Evolutionary conservation across 2,329 filamentous ascomycete genomes (phyloP), one percentile per base, ranked within the genome.

Genomic region (Tympanopsis confertula): DNA sequence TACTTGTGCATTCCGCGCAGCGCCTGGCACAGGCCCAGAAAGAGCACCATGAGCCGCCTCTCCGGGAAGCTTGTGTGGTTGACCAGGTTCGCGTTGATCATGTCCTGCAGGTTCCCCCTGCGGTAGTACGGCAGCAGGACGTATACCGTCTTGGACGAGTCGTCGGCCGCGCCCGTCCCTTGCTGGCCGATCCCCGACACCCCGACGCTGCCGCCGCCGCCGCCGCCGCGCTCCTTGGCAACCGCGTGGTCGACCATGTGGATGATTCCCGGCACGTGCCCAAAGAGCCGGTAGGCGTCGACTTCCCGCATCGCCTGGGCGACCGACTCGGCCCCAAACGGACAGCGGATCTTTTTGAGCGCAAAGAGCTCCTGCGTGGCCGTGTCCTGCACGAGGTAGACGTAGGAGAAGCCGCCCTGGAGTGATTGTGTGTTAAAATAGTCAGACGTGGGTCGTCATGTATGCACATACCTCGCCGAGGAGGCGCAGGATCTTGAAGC

Each of bases 281-380:
- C 68, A 65, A 98, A 98, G 42, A 95, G 76, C 47, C 81, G 81
- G 67, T 98, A 98, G 36, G 91, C 89, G 59, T 96, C 89, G 44
- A 96, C 91, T 66, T 98, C 91, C 59, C 89, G 89, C 70, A 96
- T 82, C 37, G 91, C 91, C 57, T 86, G 86, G 47, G 86, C 79
- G 41, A 98, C 89, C 19, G 86, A 94, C 68, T 98, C 91, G 59
- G 91, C 83, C 47, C 91, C 91, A 54, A 98, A 96, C 4, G 91
- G 89, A 68, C 91, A 98, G 56, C 89, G 82, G 59, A 98, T 98
- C 73, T 98, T 98, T 63, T 98, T 98, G 44, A 96, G 78, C 14
- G 91, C 91, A 59, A 94, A 89, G 35, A 94, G 74, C 50, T 89
- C 78, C 42, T 85, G 82, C 38, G 78, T 82, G 39, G 76, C 69